Conservation (phyloP, 768 basidiomycete genomes). For the Podaxis sp. region DNA sequence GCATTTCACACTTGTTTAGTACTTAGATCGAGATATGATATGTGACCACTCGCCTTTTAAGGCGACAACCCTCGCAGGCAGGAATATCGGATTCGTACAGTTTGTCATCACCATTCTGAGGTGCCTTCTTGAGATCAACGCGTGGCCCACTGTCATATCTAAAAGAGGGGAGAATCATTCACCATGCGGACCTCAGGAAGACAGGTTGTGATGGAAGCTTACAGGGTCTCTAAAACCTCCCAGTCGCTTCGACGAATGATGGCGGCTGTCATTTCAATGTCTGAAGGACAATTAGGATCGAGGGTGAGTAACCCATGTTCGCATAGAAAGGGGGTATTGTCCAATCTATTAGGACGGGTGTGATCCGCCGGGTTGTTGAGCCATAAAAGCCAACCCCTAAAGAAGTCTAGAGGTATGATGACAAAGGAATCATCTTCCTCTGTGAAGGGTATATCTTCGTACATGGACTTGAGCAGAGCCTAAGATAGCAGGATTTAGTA, state of each 20-base stretch:
- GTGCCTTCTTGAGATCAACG: constrained; percentile 33
- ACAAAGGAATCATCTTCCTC: constrained; percentile 45
- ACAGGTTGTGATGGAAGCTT: constrained; percentile 23
- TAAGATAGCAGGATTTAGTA: constrained; percentile 25
- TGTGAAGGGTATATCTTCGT: constrained; percentile 51
- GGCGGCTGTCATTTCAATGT: constrained; percentile 55
- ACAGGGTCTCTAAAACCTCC: constrained; percentile 61
- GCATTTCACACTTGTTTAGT: not conserved
- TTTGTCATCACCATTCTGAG: constrained; percentile 27
- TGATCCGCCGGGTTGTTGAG: constrained; percentile 52
- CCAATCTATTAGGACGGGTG: constrained; percentile 58
- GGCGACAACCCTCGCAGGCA: constrained; percentile 62
- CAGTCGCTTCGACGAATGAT: constrained; percentile 66
- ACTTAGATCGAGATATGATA: constrained; percentile 9
- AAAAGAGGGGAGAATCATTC: constrained; percentile 10
- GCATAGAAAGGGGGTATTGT: constrained; percentile 67
- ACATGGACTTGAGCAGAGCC: constrained; percentile 65
- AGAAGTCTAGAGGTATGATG: constrained; percentile 60
- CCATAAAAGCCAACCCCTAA: constrained; percentile 74
- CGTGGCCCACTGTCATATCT: constrained; percentile 62
- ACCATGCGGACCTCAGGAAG: constrained; percentile 15
- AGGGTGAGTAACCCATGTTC: constrained; percentile 61
- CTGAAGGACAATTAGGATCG: constrained; percentile 62
- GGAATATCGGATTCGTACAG: constrained; percentile 47
- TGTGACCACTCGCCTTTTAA: constrained; percentile 44